Evolutionary conservation across 331 rosid species (phyloP).

Genomic region (Malus hybrid): DNA sequence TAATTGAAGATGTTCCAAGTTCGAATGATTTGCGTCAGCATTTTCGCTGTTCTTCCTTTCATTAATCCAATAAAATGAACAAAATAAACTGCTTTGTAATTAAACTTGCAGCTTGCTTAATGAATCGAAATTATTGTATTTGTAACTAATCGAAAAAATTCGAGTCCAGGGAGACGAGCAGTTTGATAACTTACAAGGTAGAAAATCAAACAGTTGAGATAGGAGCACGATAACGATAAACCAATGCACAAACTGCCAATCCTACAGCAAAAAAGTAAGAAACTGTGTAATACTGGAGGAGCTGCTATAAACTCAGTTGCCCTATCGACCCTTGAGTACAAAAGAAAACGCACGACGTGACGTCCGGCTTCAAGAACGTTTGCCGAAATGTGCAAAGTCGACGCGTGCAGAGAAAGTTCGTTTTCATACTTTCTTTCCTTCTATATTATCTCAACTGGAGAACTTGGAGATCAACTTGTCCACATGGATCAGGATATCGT

Average conservation of each 20-base stretch:
- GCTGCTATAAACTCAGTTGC: conserved; percentile 29
- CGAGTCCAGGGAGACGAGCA: conserved; percentile 24
- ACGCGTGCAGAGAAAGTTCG: background rate
- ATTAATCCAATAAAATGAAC: background rate
- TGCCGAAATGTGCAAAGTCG: conserved; percentile 2
- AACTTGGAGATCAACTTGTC: conserved; percentile 87
- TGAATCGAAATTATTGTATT: conserved; percentile 10
- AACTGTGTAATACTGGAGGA: conserved; percentile 22
- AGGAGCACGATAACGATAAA: conserved; percentile 17
- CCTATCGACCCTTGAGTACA: conserved; percentile 16
- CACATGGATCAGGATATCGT: conserved; percentile 78
- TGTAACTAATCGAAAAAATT: background rate
- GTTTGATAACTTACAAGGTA: conserved; percentile 40
- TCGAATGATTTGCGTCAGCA: no score
- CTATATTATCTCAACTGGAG: conserved; percentile 45
- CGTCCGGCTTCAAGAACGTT: conserved; percentile 11
- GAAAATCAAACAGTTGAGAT: conserved; percentile 26
- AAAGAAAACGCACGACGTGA: background rate
- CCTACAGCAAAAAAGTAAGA: conserved; percentile 26
- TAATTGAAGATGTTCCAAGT: no score
- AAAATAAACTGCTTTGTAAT: background rate
- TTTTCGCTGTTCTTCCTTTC: no score
- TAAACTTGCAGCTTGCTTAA: background rate
- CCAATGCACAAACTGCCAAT: conserved; percentile 42
- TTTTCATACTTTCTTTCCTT: background rate